Evolutionary conservation across 345 rosid genomes (phyloP), one percentile per base, ranked within the genome.

Genomic region (Lumnitzera racemosa): DNA sequence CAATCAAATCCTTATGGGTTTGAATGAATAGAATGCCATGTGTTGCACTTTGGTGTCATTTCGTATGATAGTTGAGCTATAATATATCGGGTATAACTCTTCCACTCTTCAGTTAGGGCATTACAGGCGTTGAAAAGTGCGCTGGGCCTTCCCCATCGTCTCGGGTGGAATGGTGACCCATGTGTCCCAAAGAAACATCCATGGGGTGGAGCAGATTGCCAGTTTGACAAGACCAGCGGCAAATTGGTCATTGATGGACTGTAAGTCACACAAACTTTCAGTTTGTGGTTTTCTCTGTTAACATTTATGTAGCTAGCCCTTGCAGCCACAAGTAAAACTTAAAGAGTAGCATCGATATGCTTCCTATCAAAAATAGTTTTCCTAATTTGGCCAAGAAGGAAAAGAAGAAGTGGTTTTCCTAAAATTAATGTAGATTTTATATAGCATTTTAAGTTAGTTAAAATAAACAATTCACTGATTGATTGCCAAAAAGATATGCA

Each of bases 81-180:
- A 36, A 36, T 36, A 36, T 6, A 36, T 36, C 43, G 6, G 8
- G 43, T 36, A 66, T 72, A 61, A 68, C 56, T 61, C 70, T 36
- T 36, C 57, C 24, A 31, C 65, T 65, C 61, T 73, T 82, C 49
- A 95, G 99, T 90, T 53, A 63, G 76, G 72, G 88, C 91, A 43
- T 73, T 95, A 67, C 92, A 88, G 61, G 71, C 72, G 51, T 56
- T 90, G 78, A 90, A 83, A 76, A 83, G 61, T 51, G 77, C 92
- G 13, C 63, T 95, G 70, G 89, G 70, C 29, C 97, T 95, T 84
- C 97, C 99, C 27, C 76, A 71, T 61, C 86, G 96, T 67, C 75
- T 95, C 67, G 99, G 97, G 61, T 95, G 99, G 99, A 95, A 95
- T 72, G 99, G 97, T 52, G 99, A 95, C 69, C 99, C 99, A n/a